These are phyloP conservation scores for Periconia macrospinosa DNA, from an alignment of 2,329 filamentous ascomycete species.

Conservation along the genomic window DNA sequence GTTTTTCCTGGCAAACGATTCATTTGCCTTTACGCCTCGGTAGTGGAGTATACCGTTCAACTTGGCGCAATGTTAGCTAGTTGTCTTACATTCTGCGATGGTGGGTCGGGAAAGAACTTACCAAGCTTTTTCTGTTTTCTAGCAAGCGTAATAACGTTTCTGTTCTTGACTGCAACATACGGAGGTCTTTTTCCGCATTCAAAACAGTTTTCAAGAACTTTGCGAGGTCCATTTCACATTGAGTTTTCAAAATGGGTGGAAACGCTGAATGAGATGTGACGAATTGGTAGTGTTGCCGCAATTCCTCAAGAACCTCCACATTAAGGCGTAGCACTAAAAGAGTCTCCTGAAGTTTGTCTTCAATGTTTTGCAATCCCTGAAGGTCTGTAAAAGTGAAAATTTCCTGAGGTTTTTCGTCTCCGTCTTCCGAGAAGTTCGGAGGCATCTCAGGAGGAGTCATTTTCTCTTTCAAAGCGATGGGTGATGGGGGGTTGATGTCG, in stretches of 20 bases:
- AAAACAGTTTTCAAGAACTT: slow-evolving; percentile 13
- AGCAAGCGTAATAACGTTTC: slow-evolving; percentile 18
- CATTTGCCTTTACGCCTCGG: slow-evolving; percentile 35
- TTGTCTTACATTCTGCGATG: not conserved
- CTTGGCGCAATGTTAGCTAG: slow-evolving; percentile 3
- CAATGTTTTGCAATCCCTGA: slow-evolving; percentile 36
- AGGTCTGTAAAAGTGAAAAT: slow-evolving; percentile 34
- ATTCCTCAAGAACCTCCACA: slow-evolving; percentile 28
- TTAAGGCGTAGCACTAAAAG: slow-evolving; percentile 37
- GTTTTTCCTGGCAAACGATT: slow-evolving; percentile 14
- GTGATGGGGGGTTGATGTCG: not conserved
- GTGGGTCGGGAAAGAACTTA: slow-evolving; percentile 6
- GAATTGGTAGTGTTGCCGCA: slow-evolving; percentile 17
- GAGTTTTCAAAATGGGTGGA: slow-evolving; percentile 5
- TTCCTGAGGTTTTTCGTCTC: slow-evolving; percentile 3
- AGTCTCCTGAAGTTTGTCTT: slow-evolving; percentile 43
- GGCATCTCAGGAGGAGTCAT: slow-evolving; percentile 3
- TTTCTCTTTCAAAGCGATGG: not conserved
- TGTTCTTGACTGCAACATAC: slow-evolving; percentile 13
- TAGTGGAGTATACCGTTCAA: slow-evolving; percentile 42
- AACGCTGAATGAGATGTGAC: slow-evolving; percentile 3
- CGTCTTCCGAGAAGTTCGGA: slow-evolving; percentile 1
- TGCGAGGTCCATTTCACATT: slow-evolving; percentile 9
- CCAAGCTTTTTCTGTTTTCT: slow-evolving; percentile 21
- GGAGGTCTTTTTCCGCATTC: slow-evolving; percentile 15